Evolutionary conservation across 441 rosid genomes (phyloP).

Genomic region (Dalechampia spathulata): DNA sequence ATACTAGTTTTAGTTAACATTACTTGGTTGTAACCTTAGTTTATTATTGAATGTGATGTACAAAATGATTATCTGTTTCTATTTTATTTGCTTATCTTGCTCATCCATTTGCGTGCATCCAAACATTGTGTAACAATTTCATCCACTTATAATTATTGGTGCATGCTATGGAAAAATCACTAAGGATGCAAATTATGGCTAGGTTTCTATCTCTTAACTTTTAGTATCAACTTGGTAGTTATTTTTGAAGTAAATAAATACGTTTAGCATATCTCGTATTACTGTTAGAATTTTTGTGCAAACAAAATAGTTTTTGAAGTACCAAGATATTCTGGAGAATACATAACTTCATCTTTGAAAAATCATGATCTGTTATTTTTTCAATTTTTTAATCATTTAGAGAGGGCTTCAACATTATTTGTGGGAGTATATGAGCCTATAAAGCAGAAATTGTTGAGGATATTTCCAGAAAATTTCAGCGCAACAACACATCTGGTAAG

Average conservation of each 20-base stretch:
- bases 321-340: background rate
- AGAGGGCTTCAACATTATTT: slow-evolving; percentile 93
- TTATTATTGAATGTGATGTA: background rate
- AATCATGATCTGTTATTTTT: background rate
- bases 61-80: background rate
- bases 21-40: background rate
- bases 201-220: background rate
- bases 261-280: background rate
- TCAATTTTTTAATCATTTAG: background rate
- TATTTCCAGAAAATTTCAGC: slow-evolving; percentile 75
- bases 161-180: background rate
- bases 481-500: slow-evolving; percentile 92
- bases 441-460: slow-evolving; percentile 75
- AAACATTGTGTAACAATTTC: background rate
- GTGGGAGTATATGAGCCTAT: slow-evolving; percentile 95
- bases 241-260: background rate
- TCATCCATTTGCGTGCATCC: background rate
- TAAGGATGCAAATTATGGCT: background rate
- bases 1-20: background rate
- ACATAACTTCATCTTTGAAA: background rate
- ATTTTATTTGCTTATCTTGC: background rate
- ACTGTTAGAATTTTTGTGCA: background rate
- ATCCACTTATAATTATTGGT: background rate
- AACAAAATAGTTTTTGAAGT: background rate
- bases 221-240: background rate